Evolutionary conservation across 495 filamentous ascomycete genomes (phyloP).

Genomic region (Xylaria telfairii): DNA sequence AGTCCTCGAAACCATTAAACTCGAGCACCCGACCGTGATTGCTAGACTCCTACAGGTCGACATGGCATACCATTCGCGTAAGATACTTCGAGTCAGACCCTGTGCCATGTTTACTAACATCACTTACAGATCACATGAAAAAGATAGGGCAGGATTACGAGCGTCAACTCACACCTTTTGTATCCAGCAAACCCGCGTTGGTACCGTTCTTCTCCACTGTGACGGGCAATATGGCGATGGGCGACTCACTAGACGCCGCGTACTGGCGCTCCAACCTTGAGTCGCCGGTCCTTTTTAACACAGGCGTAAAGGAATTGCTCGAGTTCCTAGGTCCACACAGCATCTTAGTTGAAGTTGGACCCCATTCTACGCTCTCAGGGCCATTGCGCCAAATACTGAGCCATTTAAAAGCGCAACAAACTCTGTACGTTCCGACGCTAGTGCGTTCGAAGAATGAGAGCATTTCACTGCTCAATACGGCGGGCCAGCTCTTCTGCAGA

Average conservation of each 20-base stretch:
- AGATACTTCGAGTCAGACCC: constrained; percentile 1
- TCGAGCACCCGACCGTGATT: constrained; percentile 27
- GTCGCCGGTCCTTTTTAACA: constrained; percentile 40
- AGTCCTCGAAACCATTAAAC: constrained; percentile 28
- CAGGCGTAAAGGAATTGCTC: constrained; percentile 35
- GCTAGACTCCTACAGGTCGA: constrained; percentile 43
- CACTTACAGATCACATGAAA: constrained; percentile 36
- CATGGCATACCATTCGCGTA: constrained; percentile 56
- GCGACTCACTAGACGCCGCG: constrained; percentile 24
- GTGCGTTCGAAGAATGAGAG: constrained; percentile 27
- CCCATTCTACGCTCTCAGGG: constrained; percentile 44
- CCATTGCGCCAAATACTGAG: constrained; percentile 43
- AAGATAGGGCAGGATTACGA: constrained; percentile 33
- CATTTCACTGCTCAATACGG: constrained; percentile 31
- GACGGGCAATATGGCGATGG: constrained; percentile 27
- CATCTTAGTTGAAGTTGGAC: constrained; percentile 50
- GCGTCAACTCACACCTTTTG: constrained; percentile 27
- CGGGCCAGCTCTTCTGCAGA: constrained; percentile 36
- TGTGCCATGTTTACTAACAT: neutral
- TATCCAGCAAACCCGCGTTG: constrained; percentile 21
- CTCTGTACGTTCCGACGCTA: constrained; percentile 42
- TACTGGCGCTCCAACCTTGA: constrained; percentile 40
- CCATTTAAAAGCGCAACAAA: constrained; percentile 3
- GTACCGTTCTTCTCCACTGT: constrained; percentile 44
- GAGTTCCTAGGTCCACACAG: constrained; percentile 17